Percentiles rank a stretch among this genome's conserved stretches.
These are phyloP conservation scores for Phytophthora pistaciae DNA, from an alignment of 352 stramenopile genomes.

Conservation along the genomic window DNA sequence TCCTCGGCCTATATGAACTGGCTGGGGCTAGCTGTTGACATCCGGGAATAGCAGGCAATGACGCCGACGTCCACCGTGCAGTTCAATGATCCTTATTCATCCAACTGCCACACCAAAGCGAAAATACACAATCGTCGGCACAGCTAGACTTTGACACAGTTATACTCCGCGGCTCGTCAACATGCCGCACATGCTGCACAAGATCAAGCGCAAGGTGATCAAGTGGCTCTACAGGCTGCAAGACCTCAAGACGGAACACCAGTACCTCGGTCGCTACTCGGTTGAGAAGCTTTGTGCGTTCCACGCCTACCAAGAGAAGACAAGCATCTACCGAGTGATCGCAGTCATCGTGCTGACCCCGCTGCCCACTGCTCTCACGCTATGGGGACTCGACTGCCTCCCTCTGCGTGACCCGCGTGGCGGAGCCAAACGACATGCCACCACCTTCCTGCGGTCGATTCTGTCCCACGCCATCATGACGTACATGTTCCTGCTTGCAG, in stretches of 20 bases:
- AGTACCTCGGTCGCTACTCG: constrained; percentile 34
- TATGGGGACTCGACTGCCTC: constrained; percentile 12
- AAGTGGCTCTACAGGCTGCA: background rate
- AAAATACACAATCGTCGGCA: background rate
- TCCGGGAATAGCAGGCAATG: no score
- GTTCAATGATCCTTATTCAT: no score
- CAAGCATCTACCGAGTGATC: constrained; percentile 15
- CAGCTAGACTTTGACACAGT: background rate
- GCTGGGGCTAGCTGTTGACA: no score
- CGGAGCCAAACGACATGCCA: background rate
- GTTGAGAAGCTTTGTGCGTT: constrained; percentile 36
- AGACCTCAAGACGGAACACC: constrained; percentile 11
- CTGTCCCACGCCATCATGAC: constrained; percentile 14
- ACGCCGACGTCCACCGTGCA: background rate
- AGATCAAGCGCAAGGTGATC: background rate
- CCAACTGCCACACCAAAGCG: background rate
- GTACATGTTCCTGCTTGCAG: constrained; percentile 13
- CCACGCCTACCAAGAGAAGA: constrained; percentile 24
- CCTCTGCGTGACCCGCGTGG: constrained; percentile 9
- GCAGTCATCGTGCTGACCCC: constrained; percentile 13
- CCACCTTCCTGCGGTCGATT: constrained; percentile 17
- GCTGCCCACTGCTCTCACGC: constrained; percentile 16
- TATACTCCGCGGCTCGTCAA: background rate
- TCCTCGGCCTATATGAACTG: no score
- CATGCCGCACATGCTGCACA: background rate